Evolutionary conservation across 306 rosid genomes (phyloP).

Genomic region (Cyamopsis tetragonoloba): DNA sequence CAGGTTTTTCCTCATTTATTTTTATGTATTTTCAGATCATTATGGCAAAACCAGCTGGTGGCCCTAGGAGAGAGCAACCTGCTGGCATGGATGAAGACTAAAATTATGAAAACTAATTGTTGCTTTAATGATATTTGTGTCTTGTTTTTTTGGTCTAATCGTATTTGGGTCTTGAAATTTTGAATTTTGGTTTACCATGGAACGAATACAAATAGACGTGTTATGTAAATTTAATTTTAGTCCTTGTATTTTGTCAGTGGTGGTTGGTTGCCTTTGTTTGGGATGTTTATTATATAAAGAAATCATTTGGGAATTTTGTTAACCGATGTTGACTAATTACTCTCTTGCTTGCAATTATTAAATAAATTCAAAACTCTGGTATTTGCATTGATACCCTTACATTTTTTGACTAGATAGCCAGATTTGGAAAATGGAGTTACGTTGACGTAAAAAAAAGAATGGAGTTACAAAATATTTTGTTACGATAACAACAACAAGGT

Average conservation of each 20-base stretch:
- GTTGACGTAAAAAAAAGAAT: too few relatives aligned
- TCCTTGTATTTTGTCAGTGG: not conserved
- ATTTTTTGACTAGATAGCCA: too few relatives aligned
- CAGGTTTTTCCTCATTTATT: not conserved
- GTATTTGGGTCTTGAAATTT: slow-evolving; percentile 33
- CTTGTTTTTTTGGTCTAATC: slow-evolving; percentile 31
- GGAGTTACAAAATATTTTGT: too few relatives aligned
- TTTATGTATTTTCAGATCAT: slow-evolving; percentile 58
- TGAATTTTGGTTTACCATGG: slow-evolving; percentile 19
- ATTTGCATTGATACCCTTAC: too few relatives aligned
- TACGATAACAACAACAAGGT: too few relatives aligned
- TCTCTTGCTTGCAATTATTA: too few relatives aligned
- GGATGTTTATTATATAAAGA: too few relatives aligned
- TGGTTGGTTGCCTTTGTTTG: not conserved
- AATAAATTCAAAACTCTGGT: too few relatives aligned
- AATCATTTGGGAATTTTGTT: too few relatives aligned
- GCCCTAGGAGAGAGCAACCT: slow-evolving; percentile 77
- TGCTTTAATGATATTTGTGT: slow-evolving; percentile 11
- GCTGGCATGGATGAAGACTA: slow-evolving; percentile 88
- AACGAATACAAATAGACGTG: not conserved
- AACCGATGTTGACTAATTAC: too few relatives aligned
- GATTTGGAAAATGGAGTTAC: too few relatives aligned
- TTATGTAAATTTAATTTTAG: slow-evolving; percentile 33
- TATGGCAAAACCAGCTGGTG: slow-evolving; percentile 94
- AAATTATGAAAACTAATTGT: not conserved